Evolutionary conservation across 768 basidiomycete genomes (phyloP).

Genomic region (Lentinula detonsa): DNA sequence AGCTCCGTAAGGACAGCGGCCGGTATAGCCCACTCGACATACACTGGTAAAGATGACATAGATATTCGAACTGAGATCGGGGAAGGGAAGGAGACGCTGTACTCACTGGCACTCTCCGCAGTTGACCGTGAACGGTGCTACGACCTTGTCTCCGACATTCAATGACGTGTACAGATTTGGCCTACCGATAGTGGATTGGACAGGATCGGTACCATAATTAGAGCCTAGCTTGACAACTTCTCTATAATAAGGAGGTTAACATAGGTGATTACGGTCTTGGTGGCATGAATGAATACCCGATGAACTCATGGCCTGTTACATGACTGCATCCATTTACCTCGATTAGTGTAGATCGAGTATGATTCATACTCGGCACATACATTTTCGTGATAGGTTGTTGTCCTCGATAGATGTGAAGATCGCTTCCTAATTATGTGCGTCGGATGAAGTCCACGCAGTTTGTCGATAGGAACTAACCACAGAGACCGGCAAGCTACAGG

Average conservation of each 20-base stretch:
- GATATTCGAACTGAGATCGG: background rate
- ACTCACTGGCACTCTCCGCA: slow-evolving; percentile 84
- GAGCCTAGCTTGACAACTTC: slow-evolving; percentile 63
- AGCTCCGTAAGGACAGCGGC: slow-evolving; percentile 52
- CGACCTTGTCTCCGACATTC: slow-evolving; percentile 68
- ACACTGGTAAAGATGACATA: slow-evolving; percentile 32
- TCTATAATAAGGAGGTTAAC: background rate
- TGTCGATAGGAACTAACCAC: slow-evolving; percentile 31
- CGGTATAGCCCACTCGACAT: slow-evolving; percentile 70
- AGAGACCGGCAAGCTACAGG: slow-evolving; percentile 55
- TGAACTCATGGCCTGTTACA: slow-evolving; percentile 72
- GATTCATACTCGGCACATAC: slow-evolving; percentile 29
- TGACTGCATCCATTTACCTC: slow-evolving; percentile 31
- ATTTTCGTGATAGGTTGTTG: slow-evolving; percentile 44
- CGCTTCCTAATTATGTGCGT: slow-evolving; percentile 39
- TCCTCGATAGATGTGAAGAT: slow-evolving; percentile 71
- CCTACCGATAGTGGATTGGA: slow-evolving; percentile 29
- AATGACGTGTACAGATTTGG: slow-evolving; percentile 60
- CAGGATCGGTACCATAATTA: slow-evolving; percentile 37
- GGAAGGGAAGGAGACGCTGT: background rate
- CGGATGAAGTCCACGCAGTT: background rate
- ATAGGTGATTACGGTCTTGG: background rate
- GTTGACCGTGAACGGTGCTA: slow-evolving; percentile 75
- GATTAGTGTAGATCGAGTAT: background rate
- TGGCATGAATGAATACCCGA: slow-evolving; percentile 31